These are phyloP conservation scores for Phytophthora tentaculata DNA, from an alignment of 352 stramenopile genomes.

Conservation along the genomic window DNA sequence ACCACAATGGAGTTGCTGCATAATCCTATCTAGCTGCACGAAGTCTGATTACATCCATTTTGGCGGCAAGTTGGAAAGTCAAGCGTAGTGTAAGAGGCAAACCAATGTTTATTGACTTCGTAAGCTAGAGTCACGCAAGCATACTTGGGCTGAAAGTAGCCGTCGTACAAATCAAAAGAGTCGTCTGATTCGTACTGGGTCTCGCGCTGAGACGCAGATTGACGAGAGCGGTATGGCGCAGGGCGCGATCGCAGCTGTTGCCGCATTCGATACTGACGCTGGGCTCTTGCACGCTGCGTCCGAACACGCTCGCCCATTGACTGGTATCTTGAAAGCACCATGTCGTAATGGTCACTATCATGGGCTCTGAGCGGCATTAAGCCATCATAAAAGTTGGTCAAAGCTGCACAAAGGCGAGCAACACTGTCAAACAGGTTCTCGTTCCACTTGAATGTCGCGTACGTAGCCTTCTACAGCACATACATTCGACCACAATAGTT, in stretches of 20 bases:
- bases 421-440: neutral
- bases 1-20: slow-evolving; percentile 1
- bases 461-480: neutral
- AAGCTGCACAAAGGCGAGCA: neutral
- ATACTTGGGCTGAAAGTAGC: neutral
- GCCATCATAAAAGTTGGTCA: neutral
- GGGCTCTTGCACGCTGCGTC: neutral
- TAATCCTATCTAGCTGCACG: neutral
- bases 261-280: neutral
- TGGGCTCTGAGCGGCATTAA: neutral
- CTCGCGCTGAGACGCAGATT: slow-evolving; percentile 9
- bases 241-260: neutral
- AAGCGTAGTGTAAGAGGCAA: neutral
- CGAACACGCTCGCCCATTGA: neutral
- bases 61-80: neutral
- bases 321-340: neutral
- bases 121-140: neutral
- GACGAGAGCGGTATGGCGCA: neutral
- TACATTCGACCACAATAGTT: neutral
- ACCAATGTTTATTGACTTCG: neutral
- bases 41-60: neutral
- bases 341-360: neutral
- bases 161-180: neutral
- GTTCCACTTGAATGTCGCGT: neutral
- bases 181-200: slow-evolving; percentile 12